Evolutionary conservation across 2,329 filamentous ascomycete genomes (phyloP).

Genomic region (Ambrosiella cleistominuta): DNA sequence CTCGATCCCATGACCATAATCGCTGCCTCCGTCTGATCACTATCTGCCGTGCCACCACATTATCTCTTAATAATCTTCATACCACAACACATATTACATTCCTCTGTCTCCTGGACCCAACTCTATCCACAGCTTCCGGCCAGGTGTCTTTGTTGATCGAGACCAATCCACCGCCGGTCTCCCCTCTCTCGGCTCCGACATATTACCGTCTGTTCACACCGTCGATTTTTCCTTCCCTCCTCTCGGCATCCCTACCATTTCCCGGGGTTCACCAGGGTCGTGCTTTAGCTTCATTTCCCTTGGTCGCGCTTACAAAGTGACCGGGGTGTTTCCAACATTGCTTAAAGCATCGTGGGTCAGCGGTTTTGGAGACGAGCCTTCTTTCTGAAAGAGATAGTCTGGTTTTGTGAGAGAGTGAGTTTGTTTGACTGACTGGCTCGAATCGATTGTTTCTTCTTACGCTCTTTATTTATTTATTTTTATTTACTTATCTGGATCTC

Average conservation of each 20-base stretch:
- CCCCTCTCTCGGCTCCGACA: no score
- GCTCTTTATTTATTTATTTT: background rate
- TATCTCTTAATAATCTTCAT: background rate
- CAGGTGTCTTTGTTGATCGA: background rate
- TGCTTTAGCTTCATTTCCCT: background rate
- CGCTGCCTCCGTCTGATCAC: background rate
- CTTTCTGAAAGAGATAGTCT: slow-evolving; percentile 7
- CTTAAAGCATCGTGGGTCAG: background rate
- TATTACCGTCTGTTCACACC: no score
- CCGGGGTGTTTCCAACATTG: no score
- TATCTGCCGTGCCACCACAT: background rate
- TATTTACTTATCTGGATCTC: slow-evolving; percentile 3
- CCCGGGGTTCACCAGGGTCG: background rate
- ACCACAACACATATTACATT: background rate
- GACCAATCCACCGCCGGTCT: no score
- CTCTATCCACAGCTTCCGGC: background rate
- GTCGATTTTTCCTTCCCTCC: no score
- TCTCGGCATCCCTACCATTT: no score
- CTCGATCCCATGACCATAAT: background rate
- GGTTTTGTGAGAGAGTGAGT: background rate
- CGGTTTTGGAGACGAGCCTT: background rate
- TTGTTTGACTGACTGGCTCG: background rate
- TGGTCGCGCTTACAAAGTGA: background rate
- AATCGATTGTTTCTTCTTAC: slow-evolving; percentile 8
- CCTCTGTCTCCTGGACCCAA: background rate